phyloP scores from a whole-genome alignment of 345 rosid species.

The Geranium rotundifolium region DNA sequence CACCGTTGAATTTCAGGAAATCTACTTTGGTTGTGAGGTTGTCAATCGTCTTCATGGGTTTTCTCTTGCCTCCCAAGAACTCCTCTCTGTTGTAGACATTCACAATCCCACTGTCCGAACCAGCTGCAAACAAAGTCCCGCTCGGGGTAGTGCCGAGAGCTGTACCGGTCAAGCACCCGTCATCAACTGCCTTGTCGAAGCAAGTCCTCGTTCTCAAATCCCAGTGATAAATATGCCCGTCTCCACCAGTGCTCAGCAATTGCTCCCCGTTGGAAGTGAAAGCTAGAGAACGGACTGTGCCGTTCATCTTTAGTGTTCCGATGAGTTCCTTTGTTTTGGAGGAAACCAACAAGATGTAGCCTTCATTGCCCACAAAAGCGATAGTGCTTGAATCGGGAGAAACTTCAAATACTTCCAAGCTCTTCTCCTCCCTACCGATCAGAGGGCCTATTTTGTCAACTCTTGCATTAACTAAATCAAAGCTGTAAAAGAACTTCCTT shows the following conservation, averaged over 20 bases:
- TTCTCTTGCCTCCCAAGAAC: conserved; percentile 72
- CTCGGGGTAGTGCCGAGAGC: conserved; percentile 48
- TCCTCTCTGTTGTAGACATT: conserved; percentile 72
- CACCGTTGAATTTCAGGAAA: conserved; percentile 70
- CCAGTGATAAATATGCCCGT: conserved; percentile 85
- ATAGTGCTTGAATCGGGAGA: conserved; percentile 70
- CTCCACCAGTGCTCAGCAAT: conserved; percentile 79
- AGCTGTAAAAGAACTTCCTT: conserved; percentile 82
- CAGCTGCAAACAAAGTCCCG: conserved; percentile 68
- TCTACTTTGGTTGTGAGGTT: conserved; percentile 71
- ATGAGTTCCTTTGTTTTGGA: conserved; percentile 70
- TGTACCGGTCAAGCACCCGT: conserved; percentile 73
- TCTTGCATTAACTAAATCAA: conserved; percentile 71
- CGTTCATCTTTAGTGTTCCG: conserved; percentile 89
- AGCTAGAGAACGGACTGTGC: conserved; percentile 64
- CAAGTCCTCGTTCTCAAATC: conserved; percentile 78
- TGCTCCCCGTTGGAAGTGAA: conserved; percentile 60
- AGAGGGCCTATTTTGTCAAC: conserved; percentile 79
- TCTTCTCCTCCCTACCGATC: conserved; percentile 93
- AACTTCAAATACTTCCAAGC: conserved; percentile 82
- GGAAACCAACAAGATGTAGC: conserved; percentile 73
- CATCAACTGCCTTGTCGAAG: conserved; percentile 73
- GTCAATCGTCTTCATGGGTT: conserved; percentile 64
- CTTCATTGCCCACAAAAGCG: conserved; percentile 84
- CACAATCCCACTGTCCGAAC: conserved; percentile 77